A percentile compares a stretch with the other conserved stretches of the same genome.
These are phyloP conservation scores for Otatea glauca DNA, from an alignment of 176 grass and related monocot genomes.

Conservation along the genomic window DNA sequence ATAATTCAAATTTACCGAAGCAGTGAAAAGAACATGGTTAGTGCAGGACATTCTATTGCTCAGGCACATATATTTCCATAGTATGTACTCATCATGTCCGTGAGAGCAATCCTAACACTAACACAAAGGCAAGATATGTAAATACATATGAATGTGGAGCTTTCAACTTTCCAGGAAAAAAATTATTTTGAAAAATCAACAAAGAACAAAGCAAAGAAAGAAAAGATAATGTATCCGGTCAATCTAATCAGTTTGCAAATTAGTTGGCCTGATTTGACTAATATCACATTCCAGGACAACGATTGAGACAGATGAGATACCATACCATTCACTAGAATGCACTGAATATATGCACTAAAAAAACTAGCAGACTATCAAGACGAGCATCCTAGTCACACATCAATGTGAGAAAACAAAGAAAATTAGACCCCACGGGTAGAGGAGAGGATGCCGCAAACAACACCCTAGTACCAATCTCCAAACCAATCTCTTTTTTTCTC, in stretches of 20 bases:
- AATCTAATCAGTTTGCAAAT: not conserved
- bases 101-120: not conserved
- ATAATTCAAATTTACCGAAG: not conserved
- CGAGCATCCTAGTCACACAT: constrained; percentile 27
- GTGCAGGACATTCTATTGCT: not conserved
- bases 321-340: constrained; percentile 3
- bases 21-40: not conserved
- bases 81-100: not conserved
- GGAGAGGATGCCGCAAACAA: not conserved
- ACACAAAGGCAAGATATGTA: not conserved
- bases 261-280: not conserved
- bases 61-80: not conserved
- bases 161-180: not conserved
- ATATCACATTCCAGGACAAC: not conserved
- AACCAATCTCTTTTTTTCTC: constrained; percentile 10
- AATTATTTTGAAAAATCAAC: not conserved
- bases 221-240: not conserved
- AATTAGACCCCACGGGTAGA: not conserved
- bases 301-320: not conserved
- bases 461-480: constrained; percentile 21
- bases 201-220: not conserved
- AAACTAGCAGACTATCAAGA: constrained; percentile 14
- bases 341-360: not conserved
- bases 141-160: not conserved
- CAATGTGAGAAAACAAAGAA: not conserved